Percentiles rank a stretch among this genome's conserved stretches.
Evolutionary conservation across 192 early-diverging fungal species (phyloP).

Genomic region (Podila horticola): DNA sequence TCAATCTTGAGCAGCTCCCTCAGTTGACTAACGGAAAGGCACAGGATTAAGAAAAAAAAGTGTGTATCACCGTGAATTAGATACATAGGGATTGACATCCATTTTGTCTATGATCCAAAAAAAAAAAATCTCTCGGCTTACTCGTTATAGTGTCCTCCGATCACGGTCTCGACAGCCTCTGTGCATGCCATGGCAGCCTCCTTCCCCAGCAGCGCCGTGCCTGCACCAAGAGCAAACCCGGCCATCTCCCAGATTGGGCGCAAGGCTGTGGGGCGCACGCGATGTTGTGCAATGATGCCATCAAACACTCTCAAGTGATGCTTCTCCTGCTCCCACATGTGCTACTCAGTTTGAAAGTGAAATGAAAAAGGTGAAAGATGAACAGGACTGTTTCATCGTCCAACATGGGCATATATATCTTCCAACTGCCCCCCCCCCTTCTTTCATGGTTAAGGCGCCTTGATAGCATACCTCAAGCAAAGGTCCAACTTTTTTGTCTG

Average conservation of each 20-base stretch:
- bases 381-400: not conserved
- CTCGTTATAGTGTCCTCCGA: conserved; percentile 97
- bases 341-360: conserved; percentile 47
- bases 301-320: conserved; percentile 85
- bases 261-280: conserved; percentile 87
- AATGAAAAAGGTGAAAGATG: not conserved
- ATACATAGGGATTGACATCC: not conserved
- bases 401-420: no score
- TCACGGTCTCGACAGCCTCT: conserved; percentile 96
- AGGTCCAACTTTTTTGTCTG: conserved; percentile 71
- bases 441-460: not conserved
- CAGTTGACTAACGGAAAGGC: conserved; percentile 67
- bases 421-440: no score
- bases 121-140: no score
- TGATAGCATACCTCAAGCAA: conserved; percentile 70
- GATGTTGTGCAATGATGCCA: conserved; percentile 74
- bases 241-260: conserved; percentile 88
- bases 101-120: no score
- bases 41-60: not conserved
- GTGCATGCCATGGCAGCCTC: conserved; percentile 99
- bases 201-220: conserved; percentile 90
- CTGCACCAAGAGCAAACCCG: conserved; percentile 87
- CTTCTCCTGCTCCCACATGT: conserved; percentile 98
- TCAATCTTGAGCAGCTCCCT: conserved; percentile 82
- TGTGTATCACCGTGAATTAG: not conserved